phyloP scores from a whole-genome alignment of 805 yeast genomes.

The Blastobotrys mokoenaii region DNA sequence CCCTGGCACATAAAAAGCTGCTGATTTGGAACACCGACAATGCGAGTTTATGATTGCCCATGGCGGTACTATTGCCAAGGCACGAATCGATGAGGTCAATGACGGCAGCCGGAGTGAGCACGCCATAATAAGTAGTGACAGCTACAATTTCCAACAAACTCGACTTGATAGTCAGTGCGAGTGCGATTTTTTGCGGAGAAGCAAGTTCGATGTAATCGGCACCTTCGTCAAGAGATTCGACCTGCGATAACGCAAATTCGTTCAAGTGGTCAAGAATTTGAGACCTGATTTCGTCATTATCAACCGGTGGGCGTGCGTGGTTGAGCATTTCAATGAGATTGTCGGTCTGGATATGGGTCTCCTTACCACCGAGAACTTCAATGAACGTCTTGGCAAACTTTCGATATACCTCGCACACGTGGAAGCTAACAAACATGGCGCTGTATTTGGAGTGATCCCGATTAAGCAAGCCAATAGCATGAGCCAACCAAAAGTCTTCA shows the following conservation, averaged over 20 bases:
- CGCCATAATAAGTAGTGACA: conserved; percentile 42
- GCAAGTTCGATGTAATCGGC: conserved; percentile 48
- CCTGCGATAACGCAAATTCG: conserved; percentile 29
- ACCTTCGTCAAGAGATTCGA: conserved; percentile 48
- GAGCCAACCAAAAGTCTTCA: background rate
- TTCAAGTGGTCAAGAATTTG: conserved; percentile 5
- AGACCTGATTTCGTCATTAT: background rate
- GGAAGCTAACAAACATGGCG: conserved; percentile 15
- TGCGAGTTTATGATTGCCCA: conserved; percentile 45
- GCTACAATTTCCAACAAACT: conserved; percentile 53
- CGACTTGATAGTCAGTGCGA: conserved; percentile 49
- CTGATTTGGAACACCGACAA: conserved; percentile 47
- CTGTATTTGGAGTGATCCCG: conserved; percentile 11
- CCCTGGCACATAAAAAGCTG: conserved; percentile 37
- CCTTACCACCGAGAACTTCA: conserved; percentile 2
- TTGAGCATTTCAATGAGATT: conserved; percentile 6
- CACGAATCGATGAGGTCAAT: conserved; percentile 41
- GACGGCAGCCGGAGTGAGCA: conserved; percentile 37
- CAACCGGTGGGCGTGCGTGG: conserved; percentile 10
- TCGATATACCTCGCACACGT: conserved; percentile 12
- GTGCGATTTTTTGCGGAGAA: conserved; percentile 37
- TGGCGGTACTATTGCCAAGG: conserved; percentile 44
- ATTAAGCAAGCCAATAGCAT: too few species aligned
- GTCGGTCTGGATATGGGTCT: conserved; percentile 1
- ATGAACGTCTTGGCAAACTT: conserved; percentile 14